phyloP scores from a whole-genome alignment of 305 asterid species.

The Coffea humblotiana region DNA sequence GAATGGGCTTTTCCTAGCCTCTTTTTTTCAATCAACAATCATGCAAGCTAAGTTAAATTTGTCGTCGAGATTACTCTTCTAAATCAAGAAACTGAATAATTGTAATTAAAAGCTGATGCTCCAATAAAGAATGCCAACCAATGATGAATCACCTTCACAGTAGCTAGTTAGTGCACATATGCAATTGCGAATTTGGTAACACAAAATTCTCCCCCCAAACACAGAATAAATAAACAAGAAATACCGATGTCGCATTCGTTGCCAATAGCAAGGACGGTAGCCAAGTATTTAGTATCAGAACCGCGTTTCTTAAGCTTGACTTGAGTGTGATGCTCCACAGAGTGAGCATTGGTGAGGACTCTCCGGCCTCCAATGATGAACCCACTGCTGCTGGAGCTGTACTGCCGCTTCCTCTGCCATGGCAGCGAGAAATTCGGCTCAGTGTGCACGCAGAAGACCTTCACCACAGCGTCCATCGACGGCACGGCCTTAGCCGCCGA shows the following conservation, averaged over 20 bases:
- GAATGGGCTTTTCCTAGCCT: no score
- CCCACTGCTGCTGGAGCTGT: conserved; percentile 85
- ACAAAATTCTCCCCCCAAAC: no score
- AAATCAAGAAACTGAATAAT: no score
- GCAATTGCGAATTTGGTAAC: no score
- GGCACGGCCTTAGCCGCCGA: conserved; percentile 58
- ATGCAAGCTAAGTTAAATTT: no score
- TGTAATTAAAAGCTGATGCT: no score
- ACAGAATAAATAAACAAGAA: no score
- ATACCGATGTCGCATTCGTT: conserved; percentile 83
- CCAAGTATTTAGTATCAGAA: conserved; percentile 77
- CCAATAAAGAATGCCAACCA: no score
- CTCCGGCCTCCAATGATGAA: conserved; percentile 73
- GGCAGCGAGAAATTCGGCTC: conserved; percentile 87
- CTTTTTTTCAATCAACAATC: no score
- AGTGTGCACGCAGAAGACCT: conserved; percentile 78
- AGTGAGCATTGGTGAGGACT: conserved; percentile 85
- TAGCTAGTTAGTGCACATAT: no score
- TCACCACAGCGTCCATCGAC: conserved; percentile 88
- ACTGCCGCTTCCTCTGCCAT: conserved; percentile 90
- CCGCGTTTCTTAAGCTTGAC: conserved; percentile 91
- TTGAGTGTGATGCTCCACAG: conserved; percentile 83
- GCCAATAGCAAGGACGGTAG: conserved; percentile 89
- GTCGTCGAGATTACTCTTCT: no score
- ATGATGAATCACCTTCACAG: no score